Base-by-base conservation (phyloP, 192 early-diverging fungal genomes). In the Entomortierella chlamydospora region DNA sequence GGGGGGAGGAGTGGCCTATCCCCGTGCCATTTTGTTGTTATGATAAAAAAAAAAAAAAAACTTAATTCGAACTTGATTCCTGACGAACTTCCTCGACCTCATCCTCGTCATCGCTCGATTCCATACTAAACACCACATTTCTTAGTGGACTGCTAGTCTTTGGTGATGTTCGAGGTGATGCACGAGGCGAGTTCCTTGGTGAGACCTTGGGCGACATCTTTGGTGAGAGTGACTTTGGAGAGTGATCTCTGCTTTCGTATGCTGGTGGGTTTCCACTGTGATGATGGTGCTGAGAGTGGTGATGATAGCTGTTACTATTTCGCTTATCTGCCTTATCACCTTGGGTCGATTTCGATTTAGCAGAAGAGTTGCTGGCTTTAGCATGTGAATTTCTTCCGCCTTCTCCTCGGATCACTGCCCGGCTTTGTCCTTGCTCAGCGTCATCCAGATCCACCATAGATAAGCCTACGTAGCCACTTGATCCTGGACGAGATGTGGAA, bases 81-180 rank as follows among this genome's bases (percentile, higher is more conserved):
- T 47, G 12, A 20, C 8, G 20, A 47, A 47, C 18, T 39, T 52
- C 25, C 53, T 55, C 18, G 25, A n/a, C n/a, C 43, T 47, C 55
- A 37, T 31, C 20, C 0, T 30, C 50, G 2, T 68, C 59, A 15
- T 53, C 50, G 12, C 59, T 57, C 0, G 74, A 70, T 33, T 79
- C 74, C 50, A 79, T 37, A 31, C 57, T 79, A 39, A 79, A 79
- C 25, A 79, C 57, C 41, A 79, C 74, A 37, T 79, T 79, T 29
- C 74, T 49, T 4, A 79, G 49, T 39, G 74, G 74, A 41, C 74
- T 79, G 42, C 74, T 70, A 1, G 67, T 70, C 52, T 70, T 79
- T 3, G 74, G 74, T 8, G 68, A 79, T 0, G 74, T 78, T 28
- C 66, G 54, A 11, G 74, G 67, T 11, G 67, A 69, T 1, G 39